Percentiles rank a stretch among this genome's conserved stretches.
Evolutionary conservation across 345 rosid genomes (phyloP).

Genomic region (Euphorbia lathyris): DNA sequence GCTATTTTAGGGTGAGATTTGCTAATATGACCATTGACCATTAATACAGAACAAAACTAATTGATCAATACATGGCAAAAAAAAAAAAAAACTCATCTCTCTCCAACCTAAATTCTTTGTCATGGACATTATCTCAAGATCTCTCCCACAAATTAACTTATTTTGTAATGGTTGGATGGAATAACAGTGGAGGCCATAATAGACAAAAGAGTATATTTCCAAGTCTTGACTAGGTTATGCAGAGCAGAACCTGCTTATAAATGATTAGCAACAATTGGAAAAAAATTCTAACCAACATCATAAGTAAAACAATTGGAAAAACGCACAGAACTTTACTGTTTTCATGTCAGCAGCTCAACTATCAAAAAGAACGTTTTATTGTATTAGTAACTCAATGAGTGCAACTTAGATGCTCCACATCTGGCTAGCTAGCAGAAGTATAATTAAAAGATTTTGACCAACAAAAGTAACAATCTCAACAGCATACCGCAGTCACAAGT

Average conservation of each 20-base stretch:
- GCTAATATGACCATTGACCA: not conserved
- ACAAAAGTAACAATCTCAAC: slow-evolving; percentile 4
- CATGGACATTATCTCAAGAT: not conserved
- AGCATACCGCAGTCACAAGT: slow-evolving; percentile 77
- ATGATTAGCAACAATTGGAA: not conserved
- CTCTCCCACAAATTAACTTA: not conserved
- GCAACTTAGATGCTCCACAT: slow-evolving; percentile 7
- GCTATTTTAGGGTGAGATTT: not conserved
- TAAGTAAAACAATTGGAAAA: not conserved
- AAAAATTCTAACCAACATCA: not conserved
- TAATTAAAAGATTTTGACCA: not conserved
- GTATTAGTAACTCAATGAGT: not conserved
- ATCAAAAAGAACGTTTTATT: not conserved
- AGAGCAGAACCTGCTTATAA: not conserved
- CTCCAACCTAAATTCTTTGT: not conserved
- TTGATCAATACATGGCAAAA: not conserved
- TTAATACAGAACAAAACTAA: not conserved
- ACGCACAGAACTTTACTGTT: no score
- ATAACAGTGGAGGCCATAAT: not conserved
- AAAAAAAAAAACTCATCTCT: not conserved
- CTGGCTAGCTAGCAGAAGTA: slow-evolving; percentile 1
- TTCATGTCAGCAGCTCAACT: not conserved
- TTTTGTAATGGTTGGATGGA: not conserved
- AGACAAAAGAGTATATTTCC: not conserved
- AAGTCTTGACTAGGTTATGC: not conserved